Conservation (phyloP, 768 basidiomycete species). For the Naganishia kalamii region DNA sequence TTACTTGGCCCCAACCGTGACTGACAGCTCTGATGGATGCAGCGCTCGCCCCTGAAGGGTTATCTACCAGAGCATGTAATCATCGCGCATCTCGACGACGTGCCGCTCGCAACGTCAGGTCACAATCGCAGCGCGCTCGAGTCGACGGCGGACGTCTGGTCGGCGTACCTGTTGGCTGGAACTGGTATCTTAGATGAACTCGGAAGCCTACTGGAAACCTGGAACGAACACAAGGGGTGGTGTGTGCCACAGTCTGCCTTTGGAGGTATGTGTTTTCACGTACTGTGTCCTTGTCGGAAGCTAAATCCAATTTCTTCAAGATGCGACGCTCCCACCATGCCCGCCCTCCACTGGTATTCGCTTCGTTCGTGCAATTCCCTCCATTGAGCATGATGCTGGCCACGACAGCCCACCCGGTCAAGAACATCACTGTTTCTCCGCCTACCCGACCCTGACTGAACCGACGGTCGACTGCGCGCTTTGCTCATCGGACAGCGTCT, state of each 20-base stretch:
- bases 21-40: no score
- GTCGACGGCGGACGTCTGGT: not conserved
- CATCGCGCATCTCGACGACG: slow-evolving; percentile 18
- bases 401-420: not conserved
- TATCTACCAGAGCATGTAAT: slow-evolving; percentile 11
- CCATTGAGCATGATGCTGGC: not conserved
- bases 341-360: slow-evolving; percentile 2
- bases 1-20: no score
- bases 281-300: not conserved
- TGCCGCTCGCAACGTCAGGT: not conserved
- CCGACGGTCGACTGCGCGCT: slow-evolving; percentile 7
- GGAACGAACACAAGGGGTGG: slow-evolving; percentile 16
- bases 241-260: not conserved
- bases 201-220: not conserved
- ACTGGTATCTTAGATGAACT: not conserved
- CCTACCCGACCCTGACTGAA: slow-evolving; percentile 20
- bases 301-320: not conserved
- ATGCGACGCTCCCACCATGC: slow-evolving; percentile 4
- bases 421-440: slow-evolving; percentile 11
- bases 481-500: not conserved
- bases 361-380: not conserved
- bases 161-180: not conserved
- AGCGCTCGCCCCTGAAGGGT: slow-evolving; percentile 10
- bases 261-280: not conserved
- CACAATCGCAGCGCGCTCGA: not conserved